Base-by-base conservation (phyloP, 2,329 filamentous ascomycete genomes). In the Dothistroma septosporum region DNA sequence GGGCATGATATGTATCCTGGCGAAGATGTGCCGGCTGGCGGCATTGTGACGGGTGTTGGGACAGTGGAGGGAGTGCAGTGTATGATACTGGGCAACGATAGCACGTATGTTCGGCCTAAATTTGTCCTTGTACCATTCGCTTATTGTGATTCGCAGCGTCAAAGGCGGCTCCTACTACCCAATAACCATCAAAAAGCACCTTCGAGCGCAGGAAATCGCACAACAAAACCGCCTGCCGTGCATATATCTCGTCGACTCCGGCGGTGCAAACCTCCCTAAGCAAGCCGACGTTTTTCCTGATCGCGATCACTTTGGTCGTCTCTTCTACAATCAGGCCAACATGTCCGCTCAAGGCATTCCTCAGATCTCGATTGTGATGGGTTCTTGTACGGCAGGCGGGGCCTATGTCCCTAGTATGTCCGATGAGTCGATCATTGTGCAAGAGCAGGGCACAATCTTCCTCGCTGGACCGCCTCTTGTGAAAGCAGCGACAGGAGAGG, bases 101-200 rank as follows among this genome's bases (percentile, higher is more conserved):
- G 91, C 78, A 97, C 93, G 61, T 72, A 75, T 50, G 68, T 67
- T 21, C 33, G n/a, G 9, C 46, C 44, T 19, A 57, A 31, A 28
- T 24, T 44, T 24, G 2, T 16, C 14, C 16, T 1, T 33, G 5
- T 4, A 14, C 4, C 28, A 2, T 24, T 46, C 46, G 32, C 63
- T 69, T 57, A 70, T 64, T n/a, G 8, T 35, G 11, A 44, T 11
- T 41, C 49, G 57, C 55, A 73, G 69, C 19, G 93, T 97, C 72
- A 99, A 97, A 78, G 93, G 93, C 56, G 93, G 93, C 24, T 96
- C 93, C 1, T 99, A 99, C 78, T 97, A 93, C 73, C 93, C 93
- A 1, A 91, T 97, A 69, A 99, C 93, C 0, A 91, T 97, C 61
- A 97, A 97, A 80, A 99, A 99, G 81, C 94, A 97, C 76, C 81